Evolutionary conservation across 2,329 filamentous ascomycete genomes (phyloP).

Genomic region (Aspergillus nomiae): DNA sequence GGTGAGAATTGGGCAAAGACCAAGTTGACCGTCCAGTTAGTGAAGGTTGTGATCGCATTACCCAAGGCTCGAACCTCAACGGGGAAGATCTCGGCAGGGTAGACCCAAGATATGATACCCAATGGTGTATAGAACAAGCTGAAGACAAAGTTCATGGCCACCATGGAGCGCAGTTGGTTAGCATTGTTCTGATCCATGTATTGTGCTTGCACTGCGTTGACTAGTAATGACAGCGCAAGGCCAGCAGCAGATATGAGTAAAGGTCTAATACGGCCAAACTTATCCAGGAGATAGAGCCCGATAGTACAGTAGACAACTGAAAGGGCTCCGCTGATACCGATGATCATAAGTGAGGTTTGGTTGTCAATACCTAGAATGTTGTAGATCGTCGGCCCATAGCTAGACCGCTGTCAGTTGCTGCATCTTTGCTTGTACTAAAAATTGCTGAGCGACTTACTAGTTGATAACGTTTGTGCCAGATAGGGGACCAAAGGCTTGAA

Average conservation of each 20-base stretch:
- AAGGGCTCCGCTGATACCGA: slow-evolving; percentile 52
- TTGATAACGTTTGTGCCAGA: slow-evolving; percentile 53
- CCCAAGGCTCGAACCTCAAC: slow-evolving; percentile 43
- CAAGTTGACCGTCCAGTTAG: slow-evolving; percentile 49
- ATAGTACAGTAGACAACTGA: slow-evolving; percentile 50
- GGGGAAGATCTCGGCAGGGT: slow-evolving; percentile 50
- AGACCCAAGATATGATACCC: slow-evolving; percentile 48
- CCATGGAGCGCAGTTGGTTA: slow-evolving; percentile 44
- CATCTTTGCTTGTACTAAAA: neutral
- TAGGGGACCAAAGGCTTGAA: slow-evolving; percentile 51
- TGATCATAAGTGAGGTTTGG: slow-evolving; percentile 51
- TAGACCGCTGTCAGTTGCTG: neutral
- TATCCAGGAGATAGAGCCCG: slow-evolving; percentile 48
- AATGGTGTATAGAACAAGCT: slow-evolving; percentile 46
- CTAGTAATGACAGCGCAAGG: slow-evolving; percentile 40
- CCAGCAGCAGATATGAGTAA: slow-evolving; percentile 46
- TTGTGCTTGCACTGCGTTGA: slow-evolving; percentile 43
- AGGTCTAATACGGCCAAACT: slow-evolving; percentile 49
- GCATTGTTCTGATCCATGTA: slow-evolving; percentile 35
- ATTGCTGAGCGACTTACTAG: slow-evolving; percentile 22
- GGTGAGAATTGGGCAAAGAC: slow-evolving; percentile 54
- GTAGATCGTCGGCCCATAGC: slow-evolving; percentile 47
- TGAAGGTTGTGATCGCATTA: slow-evolving; percentile 44
- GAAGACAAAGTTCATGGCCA: slow-evolving; percentile 51
- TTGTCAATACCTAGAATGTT: slow-evolving; percentile 45